Conservation (phyloP, 192 early-diverging fungal genomes). For the Lobosporangium transversale region DNA sequence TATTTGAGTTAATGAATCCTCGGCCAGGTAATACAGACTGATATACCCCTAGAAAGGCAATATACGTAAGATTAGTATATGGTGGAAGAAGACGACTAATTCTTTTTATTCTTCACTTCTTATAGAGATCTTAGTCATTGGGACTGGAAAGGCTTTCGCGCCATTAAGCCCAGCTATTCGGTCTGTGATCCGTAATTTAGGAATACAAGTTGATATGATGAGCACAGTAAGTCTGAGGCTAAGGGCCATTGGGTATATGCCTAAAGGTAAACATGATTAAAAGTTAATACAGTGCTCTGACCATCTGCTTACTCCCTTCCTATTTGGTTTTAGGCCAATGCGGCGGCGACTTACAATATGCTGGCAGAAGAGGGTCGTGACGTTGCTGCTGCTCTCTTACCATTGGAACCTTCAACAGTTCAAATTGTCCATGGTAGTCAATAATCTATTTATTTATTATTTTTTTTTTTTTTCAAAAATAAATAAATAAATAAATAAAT, state of each 20-base stretch:
- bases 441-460: no score
- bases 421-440: conserved; percentile 16
- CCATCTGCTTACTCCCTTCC: neutral
- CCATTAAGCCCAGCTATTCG: conserved; percentile 61
- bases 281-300: neutral
- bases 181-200: conserved; percentile 58
- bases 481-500: no score
- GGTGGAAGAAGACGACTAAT: neutral
- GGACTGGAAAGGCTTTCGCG: conserved; percentile 63
- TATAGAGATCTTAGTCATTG: conserved; percentile 65
- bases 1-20: conserved; percentile 65
- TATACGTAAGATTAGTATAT: neutral
- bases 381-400: conserved; percentile 65
- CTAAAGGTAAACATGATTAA: no score
- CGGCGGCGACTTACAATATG: conserved; percentile 66
- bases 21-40: conserved; percentile 72
- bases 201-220: conserved; percentile 68
- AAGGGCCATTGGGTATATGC: no score
- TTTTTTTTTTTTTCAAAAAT: no score
- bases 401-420: conserved; percentile 52
- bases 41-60: conserved; percentile 1
- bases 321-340: conserved; percentile 57
- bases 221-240: conserved; percentile 58
- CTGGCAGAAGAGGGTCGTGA: conserved; percentile 67
- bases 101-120: neutral